phyloP scores from a whole-genome alignment of 2,329 filamentous ascomycete species.

The Colletotrichum graminicola region DNA sequence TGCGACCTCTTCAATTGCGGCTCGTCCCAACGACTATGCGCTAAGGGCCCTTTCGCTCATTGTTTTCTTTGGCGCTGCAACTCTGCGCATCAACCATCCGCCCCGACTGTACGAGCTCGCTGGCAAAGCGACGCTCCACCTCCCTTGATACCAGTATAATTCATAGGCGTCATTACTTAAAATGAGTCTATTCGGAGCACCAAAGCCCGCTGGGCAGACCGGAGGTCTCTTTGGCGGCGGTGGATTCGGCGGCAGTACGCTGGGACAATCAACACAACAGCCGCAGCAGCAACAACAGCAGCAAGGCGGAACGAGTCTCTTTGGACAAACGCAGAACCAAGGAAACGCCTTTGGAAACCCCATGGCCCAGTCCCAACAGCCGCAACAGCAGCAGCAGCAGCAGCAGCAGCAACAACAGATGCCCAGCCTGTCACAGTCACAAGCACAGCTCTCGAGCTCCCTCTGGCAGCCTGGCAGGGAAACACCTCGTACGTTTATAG shows the following conservation, averaged over 20 bases:
- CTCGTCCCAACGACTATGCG: conserved; percentile 18
- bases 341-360: conserved; percentile 53
- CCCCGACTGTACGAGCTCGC: neutral
- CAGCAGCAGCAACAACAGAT: conserved; percentile 58
- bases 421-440: conserved; percentile 58
- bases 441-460: conserved; percentile 62
- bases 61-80: conserved; percentile 30
- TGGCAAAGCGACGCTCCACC: neutral
- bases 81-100: conserved; percentile 19
- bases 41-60: conserved; percentile 13
- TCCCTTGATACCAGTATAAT: conserved; percentile 12
- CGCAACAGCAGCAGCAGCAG: conserved; percentile 52
- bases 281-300: conserved; percentile 50
- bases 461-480: conserved; percentile 67
- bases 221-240: conserved; percentile 44
- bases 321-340: conserved; percentile 52
- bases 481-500: conserved; percentile 58
- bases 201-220: conserved; percentile 50
- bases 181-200: conserved; percentile 54
- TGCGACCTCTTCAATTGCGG: conserved; percentile 3
- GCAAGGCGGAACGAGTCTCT: conserved; percentile 51
- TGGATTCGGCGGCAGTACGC: conserved; percentile 48
- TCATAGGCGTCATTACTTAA: conserved; percentile 47
- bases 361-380: conserved; percentile 50
- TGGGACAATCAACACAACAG: conserved; percentile 54